Percentiles rank a stretch among this genome's conserved stretches.
These are phyloP conservation scores for Theobroma cacao DNA, from an alignment of 345 rosid species.

Conservation along the genomic window DNA sequence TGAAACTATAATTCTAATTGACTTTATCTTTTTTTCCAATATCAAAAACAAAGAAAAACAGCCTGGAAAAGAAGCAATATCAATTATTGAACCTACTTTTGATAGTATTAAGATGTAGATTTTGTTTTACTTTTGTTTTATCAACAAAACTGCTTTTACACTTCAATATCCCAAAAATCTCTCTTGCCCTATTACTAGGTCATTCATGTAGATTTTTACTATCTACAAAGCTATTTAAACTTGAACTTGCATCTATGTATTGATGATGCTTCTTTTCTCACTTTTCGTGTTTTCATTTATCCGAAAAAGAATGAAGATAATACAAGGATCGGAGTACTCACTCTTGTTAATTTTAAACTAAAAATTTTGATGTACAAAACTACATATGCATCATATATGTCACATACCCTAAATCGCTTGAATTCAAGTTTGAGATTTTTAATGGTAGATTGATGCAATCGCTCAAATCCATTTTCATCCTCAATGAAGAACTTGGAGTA, in stretches of 20 bases:
- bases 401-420: constrained; percentile 60
- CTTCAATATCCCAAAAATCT: not conserved
- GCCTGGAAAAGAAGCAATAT: not conserved
- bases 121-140: too few relatives aligned
- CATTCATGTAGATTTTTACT: not conserved
- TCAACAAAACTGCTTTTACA: not conserved
- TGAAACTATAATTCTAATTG: not conserved
- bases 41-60: not conserved
- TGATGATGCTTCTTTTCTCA: too few relatives aligned
- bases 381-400: not conserved
- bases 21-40: not conserved
- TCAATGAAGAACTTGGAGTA: constrained; percentile 51
- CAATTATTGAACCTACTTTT: not conserved
- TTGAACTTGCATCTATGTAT: too few relatives aligned
- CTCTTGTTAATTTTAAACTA: too few relatives aligned
- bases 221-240: too few relatives aligned
- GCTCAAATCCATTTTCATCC: constrained; percentile 75
- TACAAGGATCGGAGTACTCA: too few relatives aligned
- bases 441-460: constrained; percentile 55
- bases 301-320: not conserved
- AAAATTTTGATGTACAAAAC: not conserved
- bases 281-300: too few relatives aligned
- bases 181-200: not conserved
- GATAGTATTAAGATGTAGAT: too few relatives aligned
- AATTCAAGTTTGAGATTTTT: constrained; percentile 69